Evolutionary conservation across 1,284 basidiomycete species (phyloP).

Genomic region (Tylopilus microsporus): DNA sequence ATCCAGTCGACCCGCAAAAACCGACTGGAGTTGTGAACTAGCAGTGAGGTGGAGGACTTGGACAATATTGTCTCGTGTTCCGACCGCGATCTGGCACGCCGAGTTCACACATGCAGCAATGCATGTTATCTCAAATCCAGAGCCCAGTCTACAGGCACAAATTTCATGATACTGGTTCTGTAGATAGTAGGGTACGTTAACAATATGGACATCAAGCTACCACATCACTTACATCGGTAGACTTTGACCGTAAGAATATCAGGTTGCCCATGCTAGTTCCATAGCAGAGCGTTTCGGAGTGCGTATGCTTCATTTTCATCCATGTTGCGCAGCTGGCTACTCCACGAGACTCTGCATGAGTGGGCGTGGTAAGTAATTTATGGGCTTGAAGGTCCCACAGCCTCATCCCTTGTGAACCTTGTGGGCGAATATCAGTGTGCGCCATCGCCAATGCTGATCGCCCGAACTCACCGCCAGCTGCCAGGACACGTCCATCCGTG

Average conservation of each 20-base stretch:
- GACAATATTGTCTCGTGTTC: not conserved
- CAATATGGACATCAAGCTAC: not conserved
- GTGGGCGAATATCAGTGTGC: not conserved
- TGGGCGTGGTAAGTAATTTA: not conserved
- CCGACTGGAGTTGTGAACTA: not conserved
- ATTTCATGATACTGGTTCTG: not conserved
- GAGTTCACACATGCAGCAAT: not conserved
- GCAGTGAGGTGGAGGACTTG: not conserved
- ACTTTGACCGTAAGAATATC: not conserved
- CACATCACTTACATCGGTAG: not conserved
- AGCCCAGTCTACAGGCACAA: not conserved
- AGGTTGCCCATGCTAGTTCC: conserved; percentile 3
- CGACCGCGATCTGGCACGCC: not conserved
- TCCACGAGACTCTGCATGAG: not conserved
- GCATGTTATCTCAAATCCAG: not conserved
- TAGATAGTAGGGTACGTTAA: not conserved
- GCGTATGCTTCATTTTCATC: not conserved
- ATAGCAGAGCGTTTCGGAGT: conserved; percentile 2
- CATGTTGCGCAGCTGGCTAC: conserved; percentile 1
- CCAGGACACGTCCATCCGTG: not conserved
- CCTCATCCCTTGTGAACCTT: not conserved
- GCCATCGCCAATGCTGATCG: not conserved
- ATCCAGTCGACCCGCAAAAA: not conserved
- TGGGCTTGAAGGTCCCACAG: not conserved
- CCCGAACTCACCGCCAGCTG: not conserved